Base-by-base conservation (phyloP, 768 basidiomycete species). In the Boletellus ananiceps region DNA sequence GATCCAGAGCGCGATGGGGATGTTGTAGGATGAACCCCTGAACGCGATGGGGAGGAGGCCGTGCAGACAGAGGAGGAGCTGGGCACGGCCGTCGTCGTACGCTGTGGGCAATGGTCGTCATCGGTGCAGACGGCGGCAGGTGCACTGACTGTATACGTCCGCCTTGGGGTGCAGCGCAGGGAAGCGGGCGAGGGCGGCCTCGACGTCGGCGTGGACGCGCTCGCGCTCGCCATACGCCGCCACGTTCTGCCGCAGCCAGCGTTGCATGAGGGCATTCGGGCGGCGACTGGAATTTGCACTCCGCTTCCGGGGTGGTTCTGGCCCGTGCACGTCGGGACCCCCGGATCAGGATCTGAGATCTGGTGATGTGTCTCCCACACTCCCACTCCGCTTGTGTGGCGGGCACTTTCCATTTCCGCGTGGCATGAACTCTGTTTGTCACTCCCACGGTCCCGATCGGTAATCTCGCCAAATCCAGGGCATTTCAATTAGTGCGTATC, bases 61-160 rank as follows among this genome's bases (percentile, higher is more conserved):
- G 62, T 96, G 89, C 3, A 95, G 59, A 56, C 91, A 93, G 49
- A 98, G 83, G 23, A 99, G 79, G 15, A 97, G 77, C 61, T 94
- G 92, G 0, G 91, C 86, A 33, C 95, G 83, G 40, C 96, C 96
- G 56, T 96, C 92, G 67, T 99, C 93, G 71, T 89, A 93, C 0
- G 88, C 92, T 96, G 63, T 12, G 54, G 33, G 25, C 32, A 5
- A 31, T 29, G 29, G 11, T 8, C 29, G 29, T 29, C 29, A 29
- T 29, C 29, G 8, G 11, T 29, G 8, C 29, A 29, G 8, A 29
- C 29, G 29, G 11, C 29, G 11, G 29, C 29, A 8, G 29, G 29
- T 29, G 29, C 8, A 29, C 29, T 29, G 29, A 76, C 77, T 90
- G 78, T 91, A 92, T 12, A 87, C 77, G 57, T 90, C 91, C 2